Evolutionary conservation across 2,329 filamentous ascomycete genomes (phyloP).

Genomic region (Myriosclerotinia curreyana): DNA sequence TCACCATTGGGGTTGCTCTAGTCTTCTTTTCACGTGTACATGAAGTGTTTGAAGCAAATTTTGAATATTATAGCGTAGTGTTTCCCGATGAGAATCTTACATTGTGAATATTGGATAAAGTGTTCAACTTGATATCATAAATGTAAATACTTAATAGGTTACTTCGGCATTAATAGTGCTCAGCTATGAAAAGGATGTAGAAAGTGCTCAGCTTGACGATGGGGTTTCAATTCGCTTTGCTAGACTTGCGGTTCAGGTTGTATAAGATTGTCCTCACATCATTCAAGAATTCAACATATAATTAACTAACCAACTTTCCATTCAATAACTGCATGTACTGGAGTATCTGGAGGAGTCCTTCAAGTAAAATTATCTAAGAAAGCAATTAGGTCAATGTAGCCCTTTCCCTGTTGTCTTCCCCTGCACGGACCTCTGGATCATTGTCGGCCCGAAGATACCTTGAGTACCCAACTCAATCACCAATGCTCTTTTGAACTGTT

Average conservation of each 20-base stretch:
- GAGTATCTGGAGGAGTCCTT: neutral
- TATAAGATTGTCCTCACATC: neutral
- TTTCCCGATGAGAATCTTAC: too few relatives aligned
- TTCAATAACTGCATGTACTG: neutral
- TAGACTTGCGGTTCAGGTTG: too few relatives aligned
- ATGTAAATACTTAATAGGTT: neutral
- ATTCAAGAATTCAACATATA: neutral
- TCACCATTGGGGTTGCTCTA: neutral
- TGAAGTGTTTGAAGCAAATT: neutral
- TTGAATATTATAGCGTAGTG: neutral
- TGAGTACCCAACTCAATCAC: neutral
- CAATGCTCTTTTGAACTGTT: neutral
- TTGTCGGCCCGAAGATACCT: slow-evolving; percentile 1
- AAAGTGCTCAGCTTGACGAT: neutral
- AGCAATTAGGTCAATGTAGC: neutral
- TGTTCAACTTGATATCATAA: neutral
- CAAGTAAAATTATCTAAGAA: neutral
- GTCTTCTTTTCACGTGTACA: neutral
- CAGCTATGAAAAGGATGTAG: neutral
- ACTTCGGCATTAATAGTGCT: neutral
- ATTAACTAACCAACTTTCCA: neutral
- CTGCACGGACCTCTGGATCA: slow-evolving; percentile 1
- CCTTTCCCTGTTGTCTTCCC: too few relatives aligned
- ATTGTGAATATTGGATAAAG: neutral
- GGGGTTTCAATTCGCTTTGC: too few relatives aligned